A percentile compares a stretch with the other conserved stretches of the same genome.
These are phyloP conservation scores for Diaporthe ilicicola DNA, from an alignment of 2,329 filamentous ascomycete species.

Conservation along the genomic window DNA sequence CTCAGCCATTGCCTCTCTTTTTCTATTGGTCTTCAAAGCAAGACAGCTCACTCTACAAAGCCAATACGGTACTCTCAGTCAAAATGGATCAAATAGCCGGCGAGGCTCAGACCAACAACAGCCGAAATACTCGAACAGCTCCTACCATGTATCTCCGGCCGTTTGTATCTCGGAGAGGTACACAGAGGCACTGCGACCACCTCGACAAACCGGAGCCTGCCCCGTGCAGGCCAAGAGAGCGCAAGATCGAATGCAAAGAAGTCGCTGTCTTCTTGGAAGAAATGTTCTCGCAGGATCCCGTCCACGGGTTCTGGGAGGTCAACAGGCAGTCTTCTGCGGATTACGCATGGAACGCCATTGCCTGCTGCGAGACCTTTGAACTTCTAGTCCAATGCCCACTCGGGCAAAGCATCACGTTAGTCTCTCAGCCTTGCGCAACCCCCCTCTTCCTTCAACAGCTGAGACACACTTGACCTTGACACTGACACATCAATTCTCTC, in stretches of 20 bases:
- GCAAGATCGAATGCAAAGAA: neutral
- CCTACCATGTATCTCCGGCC: neutral
- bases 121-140: neutral
- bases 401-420: conserved; percentile 12
- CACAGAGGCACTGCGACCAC: conserved; percentile 23
- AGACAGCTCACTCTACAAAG: neutral
- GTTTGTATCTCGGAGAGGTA: neutral
- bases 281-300: neutral
- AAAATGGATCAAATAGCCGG: neutral
- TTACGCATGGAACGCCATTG: neutral
- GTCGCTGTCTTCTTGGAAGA: neutral
- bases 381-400: neutral
- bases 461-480: neutral
- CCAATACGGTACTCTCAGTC: neutral
- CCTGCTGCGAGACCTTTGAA: conserved; percentile 13
- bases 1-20: too few relatives aligned
- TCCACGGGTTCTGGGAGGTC: conserved; percentile 8
- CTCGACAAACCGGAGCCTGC: neutral
- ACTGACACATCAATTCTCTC: neutral
- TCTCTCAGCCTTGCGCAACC: neutral
- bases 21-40: neutral
- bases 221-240: neutral
- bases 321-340: neutral
- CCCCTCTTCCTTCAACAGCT: neutral
- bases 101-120: too few relatives aligned